phyloP scores from a whole-genome alignment of 2,329 filamentous ascomycete species.

The Xylaria sp. region DNA sequence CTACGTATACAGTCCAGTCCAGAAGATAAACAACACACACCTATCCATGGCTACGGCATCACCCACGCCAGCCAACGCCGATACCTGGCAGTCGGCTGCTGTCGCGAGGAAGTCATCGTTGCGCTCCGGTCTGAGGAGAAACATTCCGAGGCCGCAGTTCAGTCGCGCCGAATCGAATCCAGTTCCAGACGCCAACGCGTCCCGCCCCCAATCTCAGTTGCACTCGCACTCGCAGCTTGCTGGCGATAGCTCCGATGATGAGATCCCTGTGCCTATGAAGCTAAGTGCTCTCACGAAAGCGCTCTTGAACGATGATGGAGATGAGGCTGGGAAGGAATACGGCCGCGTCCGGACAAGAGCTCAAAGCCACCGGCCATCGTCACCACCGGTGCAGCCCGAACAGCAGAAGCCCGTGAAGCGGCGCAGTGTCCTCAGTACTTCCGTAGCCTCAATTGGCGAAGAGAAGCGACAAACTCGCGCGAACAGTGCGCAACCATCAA shows the following conservation, averaged over 20 bases:
- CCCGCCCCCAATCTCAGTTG: slow-evolving; percentile 13
- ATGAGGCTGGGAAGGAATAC: slow-evolving; percentile 57
- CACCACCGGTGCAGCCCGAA: slow-evolving; percentile 53
- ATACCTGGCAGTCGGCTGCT: slow-evolving; percentile 59
- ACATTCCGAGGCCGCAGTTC: slow-evolving; percentile 58
- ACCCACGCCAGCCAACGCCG: slow-evolving; percentile 60
- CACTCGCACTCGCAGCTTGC: slow-evolving; percentile 56
- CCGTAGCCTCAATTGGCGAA: slow-evolving; percentile 55
- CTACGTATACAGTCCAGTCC: slow-evolving; percentile 29
- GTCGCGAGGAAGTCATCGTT: slow-evolving; percentile 64
- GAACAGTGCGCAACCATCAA: slow-evolving; percentile 58
- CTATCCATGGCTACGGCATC: slow-evolving; percentile 44
- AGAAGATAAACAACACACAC: slow-evolving; percentile 33
- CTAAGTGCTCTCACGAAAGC: slow-evolving; percentile 93
- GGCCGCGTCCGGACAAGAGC: slow-evolving; percentile 56
- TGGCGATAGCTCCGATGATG: slow-evolving; percentile 91
- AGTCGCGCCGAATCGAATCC: slow-evolving; percentile 59
- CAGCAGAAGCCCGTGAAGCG: slow-evolving; percentile 52
- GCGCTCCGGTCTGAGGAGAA: slow-evolving; percentile 64
- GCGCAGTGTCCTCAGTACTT: slow-evolving; percentile 60
- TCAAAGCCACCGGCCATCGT: slow-evolving; percentile 55
- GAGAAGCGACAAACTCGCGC: slow-evolving; percentile 59
- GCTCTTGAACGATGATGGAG: slow-evolving; percentile 73
- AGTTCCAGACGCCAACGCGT: slow-evolving; percentile 46
- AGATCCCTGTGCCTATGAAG: slow-evolving; percentile 90